Percentiles rank a stretch among this genome's conserved stretches.
Conservation (phyloP, 2,329 filamentous ascomycete species). For the Ceratocystis alfenasii region DNA sequence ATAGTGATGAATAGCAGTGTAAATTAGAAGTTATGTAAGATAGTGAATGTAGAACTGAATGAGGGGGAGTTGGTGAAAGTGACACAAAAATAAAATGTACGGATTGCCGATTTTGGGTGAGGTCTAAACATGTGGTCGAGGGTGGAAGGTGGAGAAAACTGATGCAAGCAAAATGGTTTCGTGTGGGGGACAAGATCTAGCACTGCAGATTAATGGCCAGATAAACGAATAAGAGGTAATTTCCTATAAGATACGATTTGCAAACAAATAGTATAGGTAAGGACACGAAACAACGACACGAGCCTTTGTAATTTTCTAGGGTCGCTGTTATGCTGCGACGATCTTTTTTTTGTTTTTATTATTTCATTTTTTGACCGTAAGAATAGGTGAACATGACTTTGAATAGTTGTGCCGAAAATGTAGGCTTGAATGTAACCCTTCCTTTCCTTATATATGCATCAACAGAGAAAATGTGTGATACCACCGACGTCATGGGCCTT, state of each 20-base stretch:
- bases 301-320: background rate
- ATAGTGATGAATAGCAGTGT: too few relatives aligned
- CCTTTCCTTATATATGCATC: background rate
- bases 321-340: too few relatives aligned
- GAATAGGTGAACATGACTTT: background rate
- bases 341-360: too few relatives aligned
- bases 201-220: background rate
- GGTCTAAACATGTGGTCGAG: background rate
- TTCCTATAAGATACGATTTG: background rate
- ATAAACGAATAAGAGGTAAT: background rate
- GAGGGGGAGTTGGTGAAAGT: too few relatives aligned
- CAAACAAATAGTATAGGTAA: background rate
- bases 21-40: too few relatives aligned
- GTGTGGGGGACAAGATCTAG: background rate
- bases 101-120: background rate
- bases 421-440: background rate
- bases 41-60: too few relatives aligned
- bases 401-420: background rate
- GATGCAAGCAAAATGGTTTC: background rate
- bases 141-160: background rate
- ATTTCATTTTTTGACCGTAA: too few relatives aligned
- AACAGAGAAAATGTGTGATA: too few relatives aligned
- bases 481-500: background rate
- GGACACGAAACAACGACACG: background rate
- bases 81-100: background rate